A percentile compares a stretch with the other conserved stretches of the same genome.
These are phyloP conservation scores for Linnemannia exigua DNA, from an alignment of 192 early-diverging fungal genomes.

Conservation along the genomic window DNA sequence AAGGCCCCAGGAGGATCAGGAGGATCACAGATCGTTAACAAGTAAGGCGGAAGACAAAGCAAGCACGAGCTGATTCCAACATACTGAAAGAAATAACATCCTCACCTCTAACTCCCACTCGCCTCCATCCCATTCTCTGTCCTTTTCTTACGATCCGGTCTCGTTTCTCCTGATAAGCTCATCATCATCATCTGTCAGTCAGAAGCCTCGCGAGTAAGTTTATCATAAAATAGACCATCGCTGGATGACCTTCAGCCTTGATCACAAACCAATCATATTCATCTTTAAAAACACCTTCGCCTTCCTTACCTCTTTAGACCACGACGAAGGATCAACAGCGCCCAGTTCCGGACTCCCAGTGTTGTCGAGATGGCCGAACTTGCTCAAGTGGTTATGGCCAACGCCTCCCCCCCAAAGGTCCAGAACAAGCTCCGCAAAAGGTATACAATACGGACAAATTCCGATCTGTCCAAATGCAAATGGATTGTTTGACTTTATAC, in stretches of 20 bases:
- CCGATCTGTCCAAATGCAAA: not conserved
- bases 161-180: not conserved
- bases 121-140: not conserved
- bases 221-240: not conserved
- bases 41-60: not conserved
- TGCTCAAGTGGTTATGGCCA: constrained; percentile 40
- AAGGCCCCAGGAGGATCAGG: not conserved
- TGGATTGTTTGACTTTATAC: not conserved
- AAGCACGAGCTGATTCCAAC: not conserved
- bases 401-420: constrained; percentile 42
- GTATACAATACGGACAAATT: not conserved
- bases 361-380: constrained; percentile 39
- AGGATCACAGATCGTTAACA: not conserved
- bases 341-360: constrained; percentile 47
- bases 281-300: not conserved
- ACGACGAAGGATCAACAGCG: constrained; percentile 42
- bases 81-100: not conserved
- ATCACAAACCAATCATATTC: too few species aligned
- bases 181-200: not conserved
- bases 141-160: not conserved
- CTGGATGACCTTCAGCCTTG: not conserved
- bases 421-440: constrained; percentile 51
- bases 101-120: not conserved
- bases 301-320: constrained; percentile 16
- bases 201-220: not conserved